phyloP scores from a whole-genome alignment of 257 asterid genomes.

The Scutellaria minor region DNA sequence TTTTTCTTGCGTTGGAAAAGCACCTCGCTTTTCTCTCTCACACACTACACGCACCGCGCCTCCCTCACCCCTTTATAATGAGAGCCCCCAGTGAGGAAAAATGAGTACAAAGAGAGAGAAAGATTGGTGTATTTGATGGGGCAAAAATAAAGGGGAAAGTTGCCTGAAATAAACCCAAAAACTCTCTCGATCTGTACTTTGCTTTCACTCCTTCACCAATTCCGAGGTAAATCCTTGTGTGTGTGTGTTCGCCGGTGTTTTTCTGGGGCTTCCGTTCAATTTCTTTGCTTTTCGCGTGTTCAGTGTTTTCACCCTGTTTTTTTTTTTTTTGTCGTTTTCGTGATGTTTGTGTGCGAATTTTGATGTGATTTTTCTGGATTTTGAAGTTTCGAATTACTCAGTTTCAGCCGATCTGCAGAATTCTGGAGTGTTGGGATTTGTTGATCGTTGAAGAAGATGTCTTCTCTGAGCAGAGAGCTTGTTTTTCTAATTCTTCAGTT shows the following conservation, averaged over 20 bases:
- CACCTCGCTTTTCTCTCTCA: conserved; percentile 34
- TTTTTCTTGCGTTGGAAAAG: conserved; percentile 33
- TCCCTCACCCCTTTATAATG: conserved; percentile 32
- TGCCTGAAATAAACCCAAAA: conserved; percentile 25
- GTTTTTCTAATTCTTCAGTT: conserved; percentile 62
- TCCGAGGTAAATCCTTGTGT: conserved; percentile 27
- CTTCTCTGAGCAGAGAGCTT: conserved; percentile 58
- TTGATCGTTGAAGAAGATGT: conserved; percentile 43
- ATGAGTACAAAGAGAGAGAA: conserved; percentile 26
- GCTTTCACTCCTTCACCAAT: conserved; percentile 24
- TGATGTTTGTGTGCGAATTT: conserved; percentile 24
- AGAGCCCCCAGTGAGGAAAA: conserved; percentile 26
- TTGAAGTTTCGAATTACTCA: conserved; percentile 24
- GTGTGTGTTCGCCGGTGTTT: conserved; percentile 11
- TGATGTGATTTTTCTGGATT: conserved; percentile 16
- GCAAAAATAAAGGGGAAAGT: conserved; percentile 14
- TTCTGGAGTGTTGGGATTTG: conserved; percentile 31
- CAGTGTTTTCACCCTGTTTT: conserved; percentile 15
- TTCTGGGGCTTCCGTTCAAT: conserved; percentile 18
- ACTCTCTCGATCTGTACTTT: conserved; percentile 40
- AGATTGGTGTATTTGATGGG: conserved; percentile 29
- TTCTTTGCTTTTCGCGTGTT: not conserved
- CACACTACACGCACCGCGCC: conserved; percentile 38
- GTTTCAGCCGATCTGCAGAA: conserved; percentile 45
- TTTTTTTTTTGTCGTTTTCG: conserved; percentile 6